Percentiles rank a stretch among this genome's conserved stretches.
Evolutionary conservation across 2,329 filamentous ascomycete species (phyloP).

Genomic region (Clonostachys solani): DNA sequence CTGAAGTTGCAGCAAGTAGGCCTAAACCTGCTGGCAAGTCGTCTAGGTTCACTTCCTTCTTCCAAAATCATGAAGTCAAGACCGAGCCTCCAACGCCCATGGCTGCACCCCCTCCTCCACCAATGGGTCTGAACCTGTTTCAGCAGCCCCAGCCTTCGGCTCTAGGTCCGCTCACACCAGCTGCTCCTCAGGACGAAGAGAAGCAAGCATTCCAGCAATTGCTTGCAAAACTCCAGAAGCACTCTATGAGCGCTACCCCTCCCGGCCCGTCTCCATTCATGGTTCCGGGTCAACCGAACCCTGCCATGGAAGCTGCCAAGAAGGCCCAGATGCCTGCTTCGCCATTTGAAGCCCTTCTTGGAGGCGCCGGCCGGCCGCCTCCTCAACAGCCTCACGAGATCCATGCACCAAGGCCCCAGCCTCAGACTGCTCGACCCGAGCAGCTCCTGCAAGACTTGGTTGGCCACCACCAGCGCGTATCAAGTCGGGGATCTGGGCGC

Average conservation of each 20-base stretch:
- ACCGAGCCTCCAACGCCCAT: background rate
- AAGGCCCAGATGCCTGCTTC: conserved; percentile 42
- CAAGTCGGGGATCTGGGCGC: conserved; percentile 43
- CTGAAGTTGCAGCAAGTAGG: conserved; percentile 33
- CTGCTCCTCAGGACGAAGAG: conserved; percentile 54
- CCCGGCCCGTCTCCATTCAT: conserved; percentile 37
- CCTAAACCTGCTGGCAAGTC: conserved; percentile 60
- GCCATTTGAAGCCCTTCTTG: conserved; percentile 38
- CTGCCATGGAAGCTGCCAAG: conserved; percentile 13
- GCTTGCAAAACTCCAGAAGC: conserved; percentile 72
- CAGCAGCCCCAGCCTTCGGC: conserved; percentile 1
- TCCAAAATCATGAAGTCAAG: conserved; percentile 23
- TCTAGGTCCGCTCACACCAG: background rate
- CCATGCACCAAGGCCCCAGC: conserved; percentile 43
- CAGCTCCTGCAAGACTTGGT: conserved; percentile 59
- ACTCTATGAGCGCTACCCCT: conserved; percentile 41
- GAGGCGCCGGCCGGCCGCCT: conserved; percentile 33
- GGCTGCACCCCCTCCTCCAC: conserved; percentile 1
- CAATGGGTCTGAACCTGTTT: conserved; percentile 3
- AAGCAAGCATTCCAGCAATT: conserved; percentile 83
- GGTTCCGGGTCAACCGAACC: conserved; percentile 26
- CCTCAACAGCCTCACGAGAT: conserved; percentile 46
- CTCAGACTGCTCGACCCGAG: conserved; percentile 49
- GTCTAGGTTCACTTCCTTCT: conserved; percentile 84
- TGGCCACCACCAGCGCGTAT: conserved; percentile 51